Conservation (phyloP, 345 rosid genomes). For the Eucalyptus grandis region DNA sequence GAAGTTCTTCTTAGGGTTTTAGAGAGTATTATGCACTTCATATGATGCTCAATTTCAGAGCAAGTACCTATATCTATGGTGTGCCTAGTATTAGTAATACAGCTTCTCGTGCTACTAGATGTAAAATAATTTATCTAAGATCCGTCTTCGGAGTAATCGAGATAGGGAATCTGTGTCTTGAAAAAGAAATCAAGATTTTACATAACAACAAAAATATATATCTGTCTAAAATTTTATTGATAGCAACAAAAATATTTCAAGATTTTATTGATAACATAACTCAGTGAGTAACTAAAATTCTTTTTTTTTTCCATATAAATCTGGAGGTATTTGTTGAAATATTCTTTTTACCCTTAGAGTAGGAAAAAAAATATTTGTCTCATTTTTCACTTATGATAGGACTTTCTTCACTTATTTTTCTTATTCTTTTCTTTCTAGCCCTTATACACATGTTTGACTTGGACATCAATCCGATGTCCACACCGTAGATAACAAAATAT, state of each 20-base stretch:
- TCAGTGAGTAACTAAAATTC: fast-evolving
- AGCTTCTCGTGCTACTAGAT: neutral
- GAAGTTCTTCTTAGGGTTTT: neutral
- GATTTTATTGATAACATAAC: neutral
- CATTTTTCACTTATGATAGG: neutral
- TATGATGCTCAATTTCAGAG: neutral
- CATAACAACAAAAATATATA: neutral
- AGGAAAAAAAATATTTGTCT: neutral
- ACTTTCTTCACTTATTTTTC: neutral
- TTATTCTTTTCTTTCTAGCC: neutral
- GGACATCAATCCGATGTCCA: neutral
- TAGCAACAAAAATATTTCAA: neutral
- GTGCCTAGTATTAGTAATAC: neutral
- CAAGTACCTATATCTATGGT: neutral
- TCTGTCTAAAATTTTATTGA: neutral
- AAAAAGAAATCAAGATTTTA: neutral
- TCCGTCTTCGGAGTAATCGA: neutral
- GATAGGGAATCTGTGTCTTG: neutral
- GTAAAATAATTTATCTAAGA: neutral
- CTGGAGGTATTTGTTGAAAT: neutral
- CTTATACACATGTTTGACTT: neutral
- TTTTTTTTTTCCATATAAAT: neutral
- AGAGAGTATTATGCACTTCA: neutral
- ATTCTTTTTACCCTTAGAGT: neutral
- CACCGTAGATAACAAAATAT: neutral